Percentiles rank a stretch among this genome's conserved stretches.
These are phyloP conservation scores for Eucalyptus caleyi DNA, from an alignment of 345 rosid species.

Conservation along the genomic window DNA sequence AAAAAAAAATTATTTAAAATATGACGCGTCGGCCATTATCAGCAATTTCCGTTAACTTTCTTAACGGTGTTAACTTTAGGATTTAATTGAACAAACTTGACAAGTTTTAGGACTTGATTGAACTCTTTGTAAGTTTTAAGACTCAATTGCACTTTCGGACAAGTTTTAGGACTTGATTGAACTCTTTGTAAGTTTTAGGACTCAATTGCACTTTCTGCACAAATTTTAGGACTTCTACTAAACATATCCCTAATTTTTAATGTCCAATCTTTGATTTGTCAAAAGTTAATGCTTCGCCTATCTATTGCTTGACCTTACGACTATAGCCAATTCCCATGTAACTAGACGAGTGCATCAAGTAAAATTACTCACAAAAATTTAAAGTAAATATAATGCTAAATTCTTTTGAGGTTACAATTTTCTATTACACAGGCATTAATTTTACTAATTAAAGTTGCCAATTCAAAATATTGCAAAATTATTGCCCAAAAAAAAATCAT, in stretches of 20 bases:
- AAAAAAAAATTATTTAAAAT: too few species aligned
- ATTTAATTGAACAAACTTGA: too few species aligned
- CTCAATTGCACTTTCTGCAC: too few species aligned
- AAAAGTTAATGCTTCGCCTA: not conserved
- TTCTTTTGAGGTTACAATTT: not conserved
- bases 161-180: too few species aligned
- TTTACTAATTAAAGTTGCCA: not conserved
- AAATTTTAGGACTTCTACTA: too few species aligned
- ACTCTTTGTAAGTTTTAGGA: too few species aligned
- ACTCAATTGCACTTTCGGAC: too few species aligned
- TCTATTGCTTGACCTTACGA: not conserved
- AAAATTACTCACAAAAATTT: rapidly evolving
- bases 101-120: too few species aligned
- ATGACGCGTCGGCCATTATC: too few species aligned
- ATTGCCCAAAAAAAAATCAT: not conserved
- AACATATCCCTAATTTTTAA: not conserved
- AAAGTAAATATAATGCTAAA: not conserved
- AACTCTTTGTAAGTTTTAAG: too few species aligned
- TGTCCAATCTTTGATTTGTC: not conserved
- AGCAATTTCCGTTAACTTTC: too few species aligned
- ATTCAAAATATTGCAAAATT: not conserved
- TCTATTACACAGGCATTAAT: rapidly evolving
- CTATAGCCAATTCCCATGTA: not conserved
- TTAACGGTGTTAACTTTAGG: too few species aligned
- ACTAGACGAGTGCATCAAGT: not conserved